phyloP scores from a whole-genome alignment of 2,329 filamentous ascomycete genomes.

The Remersonia thermophila region DNA sequence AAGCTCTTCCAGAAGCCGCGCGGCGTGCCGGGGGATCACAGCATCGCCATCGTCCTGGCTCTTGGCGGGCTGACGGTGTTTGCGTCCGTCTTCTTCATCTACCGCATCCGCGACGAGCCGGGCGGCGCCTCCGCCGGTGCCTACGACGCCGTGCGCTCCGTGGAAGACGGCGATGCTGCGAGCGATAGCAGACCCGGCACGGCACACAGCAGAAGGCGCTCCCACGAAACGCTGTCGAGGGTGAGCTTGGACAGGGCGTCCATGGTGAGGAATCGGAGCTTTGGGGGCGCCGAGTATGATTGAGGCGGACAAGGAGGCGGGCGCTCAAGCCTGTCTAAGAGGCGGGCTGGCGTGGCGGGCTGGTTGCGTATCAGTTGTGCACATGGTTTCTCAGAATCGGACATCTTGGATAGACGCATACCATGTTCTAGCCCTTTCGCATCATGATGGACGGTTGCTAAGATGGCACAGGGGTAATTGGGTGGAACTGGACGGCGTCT shows the following conservation, averaged over 20 bases:
- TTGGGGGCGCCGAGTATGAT: slow-evolving; percentile 36
- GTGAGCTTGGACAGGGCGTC: slow-evolving; percentile 34
- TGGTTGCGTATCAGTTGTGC: too few species aligned
- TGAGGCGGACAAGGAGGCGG: too few species aligned
- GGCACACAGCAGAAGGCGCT: slow-evolving; percentile 27
- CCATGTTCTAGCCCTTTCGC: too few species aligned
- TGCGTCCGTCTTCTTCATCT: slow-evolving; percentile 61
- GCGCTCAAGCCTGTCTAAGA: too few species aligned
- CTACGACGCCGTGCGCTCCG: slow-evolving; percentile 26
- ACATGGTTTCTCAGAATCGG: too few species aligned
- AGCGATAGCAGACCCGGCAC: slow-evolving; percentile 19
- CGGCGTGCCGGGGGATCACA: slow-evolving; percentile 72
- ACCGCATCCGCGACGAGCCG: slow-evolving; percentile 51
- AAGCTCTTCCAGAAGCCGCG: slow-evolving; percentile 75
- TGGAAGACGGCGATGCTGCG: slow-evolving; percentile 30
- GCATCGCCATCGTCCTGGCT: slow-evolving; percentile 74
- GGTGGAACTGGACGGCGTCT: too few species aligned
- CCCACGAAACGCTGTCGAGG: slow-evolving; percentile 30
- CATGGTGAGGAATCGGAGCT: slow-evolving; percentile 37
- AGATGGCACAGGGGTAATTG: too few species aligned
- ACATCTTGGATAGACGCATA: too few species aligned
- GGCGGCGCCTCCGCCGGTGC: slow-evolving; percentile 18
- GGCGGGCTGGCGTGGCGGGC: too few species aligned
- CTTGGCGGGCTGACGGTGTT: slow-evolving; percentile 72
- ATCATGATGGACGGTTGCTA: too few species aligned